Conservation (phyloP, 2,329 filamentous ascomycete genomes). For the Tolypocladium nubicola region DNA sequence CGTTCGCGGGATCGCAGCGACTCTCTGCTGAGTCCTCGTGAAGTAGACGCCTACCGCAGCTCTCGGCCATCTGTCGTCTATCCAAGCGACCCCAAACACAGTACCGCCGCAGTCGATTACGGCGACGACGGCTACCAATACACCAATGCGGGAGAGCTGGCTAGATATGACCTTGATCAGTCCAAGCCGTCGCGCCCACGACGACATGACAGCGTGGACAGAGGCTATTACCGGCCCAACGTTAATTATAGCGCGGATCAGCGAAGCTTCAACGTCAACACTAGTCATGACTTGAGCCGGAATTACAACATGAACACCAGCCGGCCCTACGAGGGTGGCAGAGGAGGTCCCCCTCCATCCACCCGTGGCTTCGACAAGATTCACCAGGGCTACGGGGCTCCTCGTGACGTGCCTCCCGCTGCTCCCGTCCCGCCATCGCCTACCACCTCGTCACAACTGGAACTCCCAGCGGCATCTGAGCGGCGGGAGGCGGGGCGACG, state of each 20-base stretch:
- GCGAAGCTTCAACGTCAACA: slow-evolving; percentile 35
- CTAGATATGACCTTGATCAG: slow-evolving; percentile 50
- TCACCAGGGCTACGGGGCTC: slow-evolving; percentile 39
- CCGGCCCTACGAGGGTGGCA: slow-evolving; percentile 24
- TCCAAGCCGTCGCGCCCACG: slow-evolving; percentile 27
- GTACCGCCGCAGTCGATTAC: slow-evolving; percentile 36
- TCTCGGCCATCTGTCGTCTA: slow-evolving; percentile 36
- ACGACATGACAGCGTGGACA: slow-evolving; percentile 45
- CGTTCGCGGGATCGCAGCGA: slow-evolving; percentile 40
- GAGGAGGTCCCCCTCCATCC: slow-evolving; percentile 52
- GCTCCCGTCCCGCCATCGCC: slow-evolving; percentile 28
- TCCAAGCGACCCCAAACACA: slow-evolving; percentile 30
- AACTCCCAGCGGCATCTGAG: slow-evolving; percentile 7
- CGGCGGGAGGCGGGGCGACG: slow-evolving; percentile 13
- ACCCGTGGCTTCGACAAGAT: slow-evolving; percentile 64
- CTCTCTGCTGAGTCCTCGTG: slow-evolving; percentile 24
- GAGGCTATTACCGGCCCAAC: slow-evolving; percentile 43
- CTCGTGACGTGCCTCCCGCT: slow-evolving; percentile 29
- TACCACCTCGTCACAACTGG: slow-evolving; percentile 9
- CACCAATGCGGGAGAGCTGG: slow-evolving; percentile 51
- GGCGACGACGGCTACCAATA: slow-evolving; percentile 53
- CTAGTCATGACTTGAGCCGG: slow-evolving; percentile 30
- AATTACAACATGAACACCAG: slow-evolving; percentile 25
- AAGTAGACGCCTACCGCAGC: slow-evolving; percentile 35
- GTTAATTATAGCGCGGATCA: slow-evolving; percentile 39